Evolutionary conservation across 106 monocot species (phyloP).

Genomic region (Alisma plantagoaquatica): DNA sequence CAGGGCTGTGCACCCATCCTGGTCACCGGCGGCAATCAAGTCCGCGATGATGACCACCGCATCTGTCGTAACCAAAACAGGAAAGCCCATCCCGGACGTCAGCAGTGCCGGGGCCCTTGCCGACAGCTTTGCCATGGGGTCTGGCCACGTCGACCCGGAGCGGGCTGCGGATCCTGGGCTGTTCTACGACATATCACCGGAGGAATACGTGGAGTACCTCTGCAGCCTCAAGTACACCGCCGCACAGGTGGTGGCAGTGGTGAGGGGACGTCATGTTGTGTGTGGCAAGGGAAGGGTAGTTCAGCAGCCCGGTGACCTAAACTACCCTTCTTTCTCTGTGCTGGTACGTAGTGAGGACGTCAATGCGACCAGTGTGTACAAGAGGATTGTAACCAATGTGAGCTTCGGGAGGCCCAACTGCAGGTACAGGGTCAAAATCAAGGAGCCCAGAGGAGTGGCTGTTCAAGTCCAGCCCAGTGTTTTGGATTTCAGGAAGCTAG

Average conservation of each 20-base stretch:
- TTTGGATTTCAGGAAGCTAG: constrained; percentile 11
- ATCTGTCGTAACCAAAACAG: neutral
- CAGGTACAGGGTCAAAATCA: constrained; percentile 17
- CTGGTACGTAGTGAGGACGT: neutral
- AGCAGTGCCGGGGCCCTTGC: constrained; percentile 5
- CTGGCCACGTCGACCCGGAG: constrained; percentile 19
- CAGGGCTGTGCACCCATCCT: constrained; percentile 6
- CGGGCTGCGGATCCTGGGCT: constrained; percentile 19
- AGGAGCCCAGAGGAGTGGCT: constrained; percentile 14
- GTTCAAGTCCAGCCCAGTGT: constrained; percentile 21
- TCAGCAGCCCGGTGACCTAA: neutral
- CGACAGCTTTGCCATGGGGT: constrained; percentile 4
- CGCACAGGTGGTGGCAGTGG: constrained; percentile 2
- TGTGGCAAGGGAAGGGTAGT: neutral
- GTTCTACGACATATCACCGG: constrained; percentile 16
- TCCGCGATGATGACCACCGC: constrained; percentile 36
- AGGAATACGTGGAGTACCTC: constrained; percentile 20
- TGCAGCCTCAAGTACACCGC: constrained; percentile 18
- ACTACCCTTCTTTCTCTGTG: constrained; percentile 27
- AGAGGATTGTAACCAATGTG: constrained; percentile 26
- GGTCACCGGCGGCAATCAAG: constrained; percentile 35
- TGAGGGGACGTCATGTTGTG: neutral
- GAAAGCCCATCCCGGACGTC: constrained; percentile 11
- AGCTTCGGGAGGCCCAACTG: constrained; percentile 8
- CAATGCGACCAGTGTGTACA: neutral